Base-by-base conservation (phyloP, 2,329 filamentous ascomycete species). In the Fusarium citri region DNA sequence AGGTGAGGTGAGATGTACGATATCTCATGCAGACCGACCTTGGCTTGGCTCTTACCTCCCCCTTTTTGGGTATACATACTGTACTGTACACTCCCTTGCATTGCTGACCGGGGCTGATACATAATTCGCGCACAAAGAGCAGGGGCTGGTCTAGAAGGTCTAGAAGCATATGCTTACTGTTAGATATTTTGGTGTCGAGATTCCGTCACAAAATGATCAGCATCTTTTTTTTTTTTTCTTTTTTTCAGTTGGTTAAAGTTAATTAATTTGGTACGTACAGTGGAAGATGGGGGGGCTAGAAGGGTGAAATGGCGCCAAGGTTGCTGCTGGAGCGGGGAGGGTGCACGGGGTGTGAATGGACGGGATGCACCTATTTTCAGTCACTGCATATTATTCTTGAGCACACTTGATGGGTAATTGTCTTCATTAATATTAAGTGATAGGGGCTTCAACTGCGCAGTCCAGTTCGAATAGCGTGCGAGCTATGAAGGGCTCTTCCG, bases 391-490 rank as follows among this genome's bases (percentile, higher is more conserved):
- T 37, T 18, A n/a, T 37, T 6, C 34, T 37, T 2, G 34, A 6
- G 5, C 9, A 18, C 15, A 37, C 10, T 18, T 37, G 5, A 18
- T n/a, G 3, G 34, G 34, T 11, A 11, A n/a, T n/a, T 37, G 9
- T 37, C 18, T n/a, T 37, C 18, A n/a, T n/a, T n/a, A 11, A 37
- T 2, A n/a, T 11, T 18, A 18, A 37, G 34, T 6, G 10, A 37
- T 37, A 37, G 5, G n/a, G 18, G n/a, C 10, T n/a, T 18, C 16
- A 16, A 16, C 16, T 9, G 8, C 16, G 5, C 8, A 16, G 9
- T 18, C 18, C 9, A n/a, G 1, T 0, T 11, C 4, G 34, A 6
- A 11, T 6, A 11, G 18, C 5, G 10, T 11, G 34, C 34, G 34
- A 37, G 34, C 18, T 37, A 37, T 37, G 5, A n/a, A 37, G 18